phyloP scores from a whole-genome alignment of 2,329 filamentous ascomycete genomes.

The Exophiala calicioides region DNA sequence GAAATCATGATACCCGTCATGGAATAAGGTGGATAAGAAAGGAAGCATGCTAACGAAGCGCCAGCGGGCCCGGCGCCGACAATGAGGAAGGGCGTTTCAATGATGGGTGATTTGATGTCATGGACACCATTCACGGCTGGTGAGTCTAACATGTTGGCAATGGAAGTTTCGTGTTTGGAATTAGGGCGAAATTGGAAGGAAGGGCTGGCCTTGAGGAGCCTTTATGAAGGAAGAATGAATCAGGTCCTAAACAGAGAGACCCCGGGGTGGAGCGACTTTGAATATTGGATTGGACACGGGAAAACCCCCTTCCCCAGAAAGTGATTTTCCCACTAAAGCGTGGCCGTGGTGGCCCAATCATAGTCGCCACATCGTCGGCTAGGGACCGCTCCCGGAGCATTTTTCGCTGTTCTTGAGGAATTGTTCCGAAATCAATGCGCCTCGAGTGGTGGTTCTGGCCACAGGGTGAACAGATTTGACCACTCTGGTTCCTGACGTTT shows the following conservation, averaged over 20 bases:
- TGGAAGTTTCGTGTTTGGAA: background rate
- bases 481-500: too few species aligned
- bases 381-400: background rate
- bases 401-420: too few species aligned
- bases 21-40: conserved; percentile 26
- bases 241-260: background rate
- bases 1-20: conserved; percentile 32
- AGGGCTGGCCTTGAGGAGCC: background rate
- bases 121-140: conserved; percentile 14
- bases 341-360: background rate
- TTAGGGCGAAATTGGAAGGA: background rate
- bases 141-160: background rate
- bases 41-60: conserved; percentile 39
- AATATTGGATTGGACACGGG: conserved; percentile 11
- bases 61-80: conserved; percentile 58
- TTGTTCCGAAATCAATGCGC: too few species aligned
- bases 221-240: background rate
- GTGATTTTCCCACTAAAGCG: conserved; percentile 1
- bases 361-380: background rate
- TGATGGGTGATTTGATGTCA: conserved; percentile 10
- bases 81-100: conserved; percentile 27
- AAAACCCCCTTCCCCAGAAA: conserved; percentile 26
- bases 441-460: too few species aligned
- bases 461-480: too few species aligned
- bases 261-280: too few species aligned